These are phyloP conservation scores for Hordeum marinum DNA, from an alignment of 176 grass and related monocot species.

Conservation along the genomic window DNA sequence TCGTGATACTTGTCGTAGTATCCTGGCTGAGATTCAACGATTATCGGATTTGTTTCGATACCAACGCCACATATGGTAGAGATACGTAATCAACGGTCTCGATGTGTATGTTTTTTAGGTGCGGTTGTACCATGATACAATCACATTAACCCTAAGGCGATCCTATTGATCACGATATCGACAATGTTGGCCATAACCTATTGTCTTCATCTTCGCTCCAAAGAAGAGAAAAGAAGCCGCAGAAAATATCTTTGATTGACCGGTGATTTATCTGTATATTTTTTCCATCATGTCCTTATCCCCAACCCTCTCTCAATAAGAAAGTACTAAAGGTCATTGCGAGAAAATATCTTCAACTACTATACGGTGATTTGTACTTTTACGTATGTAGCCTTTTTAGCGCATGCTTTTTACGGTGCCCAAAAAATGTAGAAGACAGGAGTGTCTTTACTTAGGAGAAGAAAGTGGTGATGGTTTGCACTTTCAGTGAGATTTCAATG, in stretches of 20 bases:
- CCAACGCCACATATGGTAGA: not conserved
- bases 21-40: not conserved
- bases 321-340: not conserved
- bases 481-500: no score
- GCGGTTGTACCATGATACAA: not conserved
- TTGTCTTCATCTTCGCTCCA: not conserved
- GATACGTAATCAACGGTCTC: not conserved
- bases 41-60: not conserved
- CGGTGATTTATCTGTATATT: not conserved
- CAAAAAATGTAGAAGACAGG: not conserved
- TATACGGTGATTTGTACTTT: not conserved
- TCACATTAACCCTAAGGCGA: not conserved
- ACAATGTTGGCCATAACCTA: not conserved
- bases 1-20: not conserved
- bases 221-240: not conserved
- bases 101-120: not conserved
- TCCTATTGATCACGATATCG: not conserved
- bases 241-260: not conserved
- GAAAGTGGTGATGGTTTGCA: not conserved
- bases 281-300: not conserved
- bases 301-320: not conserved
- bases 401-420: not conserved
- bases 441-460: not conserved
- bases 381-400: not conserved
- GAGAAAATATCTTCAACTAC: conserved; percentile 12